A percentile compares a stretch with the other conserved stretches of the same genome.
phyloP scores from a whole-genome alignment of 1,284 basidiomycete genomes.

The Leccinum subrobustum region DNA sequence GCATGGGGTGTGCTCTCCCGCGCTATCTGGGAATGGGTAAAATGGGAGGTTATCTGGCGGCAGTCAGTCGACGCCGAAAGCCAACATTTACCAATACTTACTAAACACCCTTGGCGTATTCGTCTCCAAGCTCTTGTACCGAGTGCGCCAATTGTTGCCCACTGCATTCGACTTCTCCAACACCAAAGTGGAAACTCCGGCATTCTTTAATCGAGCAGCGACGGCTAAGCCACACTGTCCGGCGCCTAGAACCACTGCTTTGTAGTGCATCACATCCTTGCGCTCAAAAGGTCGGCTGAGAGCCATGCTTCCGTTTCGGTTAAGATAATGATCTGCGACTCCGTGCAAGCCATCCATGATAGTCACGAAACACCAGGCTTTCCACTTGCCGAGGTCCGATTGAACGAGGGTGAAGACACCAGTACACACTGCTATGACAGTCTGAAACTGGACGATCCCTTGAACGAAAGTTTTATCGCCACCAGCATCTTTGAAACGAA shows the following conservation, averaged over 20 bases:
- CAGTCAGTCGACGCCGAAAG: neutral
- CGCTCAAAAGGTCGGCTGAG: conserved; percentile 2
- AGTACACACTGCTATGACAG: conserved; percentile 12
- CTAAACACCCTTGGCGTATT: conserved; percentile 21
- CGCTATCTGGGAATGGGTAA: conserved; percentile 13
- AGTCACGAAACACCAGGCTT: conserved; percentile 19
- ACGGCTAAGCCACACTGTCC: conserved; percentile 21
- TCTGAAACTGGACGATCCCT: conserved; percentile 16
- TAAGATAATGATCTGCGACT: conserved; percentile 4
- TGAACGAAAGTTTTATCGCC: conserved; percentile 9
- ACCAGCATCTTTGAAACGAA: conserved; percentile 3
- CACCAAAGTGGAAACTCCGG: conserved; percentile 13
- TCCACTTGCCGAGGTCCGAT: conserved; percentile 9
- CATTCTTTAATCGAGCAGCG: conserved; percentile 18
- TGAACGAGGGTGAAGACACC: conserved; percentile 16
- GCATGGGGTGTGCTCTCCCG: conserved; percentile 4
- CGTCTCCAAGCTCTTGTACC: conserved; percentile 17
- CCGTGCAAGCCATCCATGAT: conserved; percentile 13
- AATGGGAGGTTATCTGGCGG: conserved; percentile 12
- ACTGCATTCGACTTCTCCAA: conserved; percentile 12
- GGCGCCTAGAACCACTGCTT: conserved; percentile 16
- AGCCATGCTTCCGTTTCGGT: neutral
- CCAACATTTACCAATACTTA: neutral
- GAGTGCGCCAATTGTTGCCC: conserved; percentile 18
- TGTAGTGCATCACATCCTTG: conserved; percentile 5